Conservation (phyloP, 305 asterid genomes). For the Solanum chacoense region DNA sequence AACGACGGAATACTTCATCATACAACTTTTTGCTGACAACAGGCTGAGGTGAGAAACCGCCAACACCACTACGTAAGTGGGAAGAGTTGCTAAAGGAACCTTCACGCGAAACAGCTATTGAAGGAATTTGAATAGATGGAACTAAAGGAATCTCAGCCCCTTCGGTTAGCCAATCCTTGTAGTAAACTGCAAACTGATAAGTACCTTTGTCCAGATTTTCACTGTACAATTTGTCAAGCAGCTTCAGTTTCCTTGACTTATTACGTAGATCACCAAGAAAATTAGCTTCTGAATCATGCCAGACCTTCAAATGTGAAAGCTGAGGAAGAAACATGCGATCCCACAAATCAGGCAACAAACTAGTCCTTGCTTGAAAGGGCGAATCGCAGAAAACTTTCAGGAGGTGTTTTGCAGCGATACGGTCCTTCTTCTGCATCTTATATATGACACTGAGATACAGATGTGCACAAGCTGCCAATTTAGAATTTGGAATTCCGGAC, state of each 20-base stretch:
- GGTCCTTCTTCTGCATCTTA: conserved; percentile 51
- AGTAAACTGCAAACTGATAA: conserved; percentile 45
- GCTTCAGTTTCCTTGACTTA: conserved; percentile 22
- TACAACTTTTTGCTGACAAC: conserved; percentile 61
- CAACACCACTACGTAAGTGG: conserved; percentile 31
- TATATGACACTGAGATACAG: conserved; percentile 67
- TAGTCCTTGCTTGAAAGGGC: conserved; percentile 52
- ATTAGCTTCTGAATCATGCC: conserved; percentile 42
- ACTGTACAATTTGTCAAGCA: conserved; percentile 34
- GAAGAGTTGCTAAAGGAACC: conserved; percentile 23
- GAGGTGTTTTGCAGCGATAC: conserved; percentile 57
- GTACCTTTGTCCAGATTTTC: conserved; percentile 59
- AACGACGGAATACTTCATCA: conserved; percentile 38
- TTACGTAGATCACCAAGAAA: conserved; percentile 19
- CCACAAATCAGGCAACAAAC: conserved; percentile 61
- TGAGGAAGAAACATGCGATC: conserved; percentile 49
- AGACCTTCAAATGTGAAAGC: conserved; percentile 44
- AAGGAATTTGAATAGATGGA: conserved; percentile 44
- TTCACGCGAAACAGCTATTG: conserved; percentile 20
- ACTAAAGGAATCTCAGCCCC: conserved; percentile 48
- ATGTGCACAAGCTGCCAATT: conserved; percentile 79
- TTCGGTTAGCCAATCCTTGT: conserved; percentile 69
- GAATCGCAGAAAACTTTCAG: conserved; percentile 64
- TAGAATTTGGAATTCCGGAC: conserved; percentile 53
- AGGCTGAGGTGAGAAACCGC: conserved; percentile 41